phyloP scores from a whole-genome alignment of 2,329 filamentous ascomycete genomes.

The Talaromyces amestolkiae region DNA sequence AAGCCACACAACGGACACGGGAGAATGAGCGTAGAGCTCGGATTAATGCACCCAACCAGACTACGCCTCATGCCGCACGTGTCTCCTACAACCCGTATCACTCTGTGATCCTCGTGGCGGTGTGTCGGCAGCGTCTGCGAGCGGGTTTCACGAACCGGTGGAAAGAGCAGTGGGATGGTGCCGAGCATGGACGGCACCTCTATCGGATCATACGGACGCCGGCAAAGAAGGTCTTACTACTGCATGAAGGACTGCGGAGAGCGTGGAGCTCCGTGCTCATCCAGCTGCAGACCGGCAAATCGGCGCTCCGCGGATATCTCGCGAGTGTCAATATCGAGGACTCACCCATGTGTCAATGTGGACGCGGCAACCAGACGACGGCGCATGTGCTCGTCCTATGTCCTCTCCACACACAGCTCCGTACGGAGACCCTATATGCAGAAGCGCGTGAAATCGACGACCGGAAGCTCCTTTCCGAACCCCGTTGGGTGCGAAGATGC shows the following conservation, averaged over 20 bases:
- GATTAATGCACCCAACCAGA: not conserved
- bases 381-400: not conserved
- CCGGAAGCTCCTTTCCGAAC: not conserved
- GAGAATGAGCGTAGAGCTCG: constrained; percentile 15
- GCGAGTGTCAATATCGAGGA: not conserved
- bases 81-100: not conserved
- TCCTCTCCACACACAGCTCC: not conserved
- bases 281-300: not conserved
- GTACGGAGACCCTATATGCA: not conserved
- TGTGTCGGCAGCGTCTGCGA: not conserved
- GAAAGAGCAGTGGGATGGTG: not conserved
- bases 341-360: not conserved
- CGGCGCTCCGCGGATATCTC: not conserved
- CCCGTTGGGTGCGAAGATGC: not conserved
- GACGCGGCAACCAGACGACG: not conserved
- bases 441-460: not conserved
- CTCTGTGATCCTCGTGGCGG: not conserved
- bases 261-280: constrained; percentile 5
- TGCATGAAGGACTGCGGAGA: not conserved
- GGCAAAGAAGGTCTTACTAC: not conserved
- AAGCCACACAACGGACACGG: not conserved
- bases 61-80: not conserved
- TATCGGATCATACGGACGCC: not conserved
- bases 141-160: not conserved
- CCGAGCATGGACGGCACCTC: not conserved